A percentile compares a stretch with the other conserved stretches of the same genome.
Evolutionary conservation across 164 flowering plant species (phyloP).

Genomic region (Dillenia turbinata): DNA sequence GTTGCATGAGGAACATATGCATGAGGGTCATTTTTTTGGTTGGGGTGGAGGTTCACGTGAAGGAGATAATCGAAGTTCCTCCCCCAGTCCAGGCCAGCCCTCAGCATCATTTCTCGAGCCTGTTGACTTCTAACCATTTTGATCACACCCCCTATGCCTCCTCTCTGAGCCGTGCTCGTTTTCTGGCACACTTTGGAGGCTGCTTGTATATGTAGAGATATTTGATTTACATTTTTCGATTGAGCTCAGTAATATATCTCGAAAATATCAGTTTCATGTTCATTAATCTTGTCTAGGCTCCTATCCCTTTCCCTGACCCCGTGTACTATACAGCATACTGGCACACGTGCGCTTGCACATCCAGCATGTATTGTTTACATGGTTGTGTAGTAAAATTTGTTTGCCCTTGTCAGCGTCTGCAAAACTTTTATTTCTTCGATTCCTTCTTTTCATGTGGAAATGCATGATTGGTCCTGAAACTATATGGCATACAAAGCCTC

Average conservation of each 20-base stretch:
- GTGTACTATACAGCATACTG: too few relatives aligned
- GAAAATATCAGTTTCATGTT: neutral
- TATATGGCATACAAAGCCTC: too few relatives aligned
- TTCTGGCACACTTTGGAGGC: slow-evolving; percentile 1
- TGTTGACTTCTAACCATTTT: slow-evolving; percentile 26
- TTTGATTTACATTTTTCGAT: neutral
- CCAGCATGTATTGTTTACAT: too few relatives aligned
- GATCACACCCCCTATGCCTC: slow-evolving; percentile 2
- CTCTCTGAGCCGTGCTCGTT: slow-evolving; percentile 8
- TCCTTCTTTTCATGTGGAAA: too few relatives aligned
- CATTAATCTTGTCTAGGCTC: neutral
- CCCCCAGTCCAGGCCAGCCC: neutral
- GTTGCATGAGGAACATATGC: slow-evolving; percentile 9
- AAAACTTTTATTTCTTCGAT: too few relatives aligned
- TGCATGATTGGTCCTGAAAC: too few relatives aligned
- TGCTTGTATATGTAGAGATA: slow-evolving; percentile 12
- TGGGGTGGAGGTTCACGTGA: neutral
- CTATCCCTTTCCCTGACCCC: too few relatives aligned
- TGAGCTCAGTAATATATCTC: slow-evolving; percentile 3
- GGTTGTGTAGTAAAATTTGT: too few relatives aligned
- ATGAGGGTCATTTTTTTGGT: slow-evolving; percentile 15
- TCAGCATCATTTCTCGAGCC: neutral
- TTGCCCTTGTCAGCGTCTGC: too few relatives aligned
- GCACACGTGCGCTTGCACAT: too few relatives aligned
- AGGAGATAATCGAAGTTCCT: neutral